Conservation (phyloP, 1,139 yeast species). For the Blastobotrys indianensis region DNA sequence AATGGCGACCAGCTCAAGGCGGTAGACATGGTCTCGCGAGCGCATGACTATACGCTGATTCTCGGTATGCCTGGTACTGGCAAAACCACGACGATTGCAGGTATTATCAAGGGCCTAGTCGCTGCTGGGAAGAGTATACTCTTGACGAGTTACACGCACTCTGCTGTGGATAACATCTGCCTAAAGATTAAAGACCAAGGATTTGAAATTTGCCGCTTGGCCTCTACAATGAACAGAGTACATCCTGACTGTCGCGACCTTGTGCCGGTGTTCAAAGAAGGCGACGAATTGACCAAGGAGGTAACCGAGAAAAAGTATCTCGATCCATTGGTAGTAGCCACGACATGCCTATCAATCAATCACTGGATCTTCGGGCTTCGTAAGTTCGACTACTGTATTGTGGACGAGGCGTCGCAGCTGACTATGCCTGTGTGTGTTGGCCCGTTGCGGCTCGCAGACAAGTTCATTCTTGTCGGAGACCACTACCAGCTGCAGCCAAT, state of each 20-base stretch:
- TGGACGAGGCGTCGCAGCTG: conserved; percentile 96
- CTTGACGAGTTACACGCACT: conserved; percentile 83
- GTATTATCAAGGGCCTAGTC: conserved; percentile 58
- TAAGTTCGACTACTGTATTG: conserved; percentile 82
- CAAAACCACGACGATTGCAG: conserved; percentile 86
- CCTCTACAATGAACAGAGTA: conserved; percentile 41
- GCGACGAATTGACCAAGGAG: conserved; percentile 30
- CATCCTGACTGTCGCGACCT: conserved; percentile 56
- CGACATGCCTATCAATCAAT: conserved; percentile 76
- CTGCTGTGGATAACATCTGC: conserved; percentile 91
- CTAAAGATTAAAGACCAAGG: conserved; percentile 54
- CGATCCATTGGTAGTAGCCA: conserved; percentile 71
- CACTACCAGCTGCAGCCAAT: conserved; percentile 89
- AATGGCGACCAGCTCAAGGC: conserved; percentile 72
- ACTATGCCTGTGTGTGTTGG: conserved; percentile 88
- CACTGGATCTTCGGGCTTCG: conserved; percentile 49
- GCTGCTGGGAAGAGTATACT: conserved; percentile 59
- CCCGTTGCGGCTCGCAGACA: conserved; percentile 70
- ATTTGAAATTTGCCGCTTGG: conserved; percentile 41
- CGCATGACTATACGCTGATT: conserved; percentile 72
- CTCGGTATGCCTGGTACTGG: conserved; percentile 99
- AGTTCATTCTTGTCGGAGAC: conserved; percentile 88
- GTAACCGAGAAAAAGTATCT: conserved; percentile 46
- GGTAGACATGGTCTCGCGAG: conserved; percentile 52
- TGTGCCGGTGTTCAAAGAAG: conserved; percentile 38